Evolutionary conservation across 1,284 basidiomycete genomes (phyloP).

Genomic region (Fistulinella staudtii): DNA sequence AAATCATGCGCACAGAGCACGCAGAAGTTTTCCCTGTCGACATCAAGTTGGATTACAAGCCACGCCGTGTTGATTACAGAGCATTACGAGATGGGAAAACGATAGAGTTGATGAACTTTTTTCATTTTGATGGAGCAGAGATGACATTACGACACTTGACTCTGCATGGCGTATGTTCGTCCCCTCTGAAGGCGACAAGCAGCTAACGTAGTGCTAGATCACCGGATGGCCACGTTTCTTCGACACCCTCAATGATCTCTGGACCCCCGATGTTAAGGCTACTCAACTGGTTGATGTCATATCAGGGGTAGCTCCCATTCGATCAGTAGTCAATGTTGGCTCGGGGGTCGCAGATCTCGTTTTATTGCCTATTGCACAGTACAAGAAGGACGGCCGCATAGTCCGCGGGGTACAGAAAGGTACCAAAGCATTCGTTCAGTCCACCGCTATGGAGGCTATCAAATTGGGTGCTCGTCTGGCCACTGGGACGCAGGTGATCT

Average conservation of each 20-base stretch:
- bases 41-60: slow-evolving; percentile 97
- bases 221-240: slow-evolving; percentile 87
- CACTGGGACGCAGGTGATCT: slow-evolving; percentile 94
- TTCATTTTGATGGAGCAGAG: slow-evolving; percentile 98
- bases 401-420: slow-evolving; percentile 93
- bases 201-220: slow-evolving; percentile 49
- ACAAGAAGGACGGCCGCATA: slow-evolving; percentile 94
- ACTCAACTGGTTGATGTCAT: slow-evolving; percentile 97
- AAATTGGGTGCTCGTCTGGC: slow-evolving; percentile 93
- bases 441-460: slow-evolving; percentile 92
- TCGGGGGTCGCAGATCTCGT: slow-evolving; percentile 95
- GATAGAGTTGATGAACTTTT: slow-evolving; percentile 99
- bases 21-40: slow-evolving; percentile 89
- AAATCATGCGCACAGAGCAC: slow-evolving; percentile 60
- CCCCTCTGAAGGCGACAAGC: background rate
- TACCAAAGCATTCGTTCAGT: slow-evolving; percentile 87
- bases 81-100: slow-evolving; percentile 90
- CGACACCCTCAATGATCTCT: slow-evolving; percentile 90
- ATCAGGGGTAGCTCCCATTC: slow-evolving; percentile 94
- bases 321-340: slow-evolving; percentile 94
- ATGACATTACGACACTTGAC: slow-evolving; percentile 96
- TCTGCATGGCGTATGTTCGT: slow-evolving; percentile 73
- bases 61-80: slow-evolving; percentile 91
- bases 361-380: slow-evolving; percentile 93
- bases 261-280: slow-evolving; percentile 99